Conservation (phyloP, 169 alveolate genomes). For the Eimeria falciformis region DNA sequence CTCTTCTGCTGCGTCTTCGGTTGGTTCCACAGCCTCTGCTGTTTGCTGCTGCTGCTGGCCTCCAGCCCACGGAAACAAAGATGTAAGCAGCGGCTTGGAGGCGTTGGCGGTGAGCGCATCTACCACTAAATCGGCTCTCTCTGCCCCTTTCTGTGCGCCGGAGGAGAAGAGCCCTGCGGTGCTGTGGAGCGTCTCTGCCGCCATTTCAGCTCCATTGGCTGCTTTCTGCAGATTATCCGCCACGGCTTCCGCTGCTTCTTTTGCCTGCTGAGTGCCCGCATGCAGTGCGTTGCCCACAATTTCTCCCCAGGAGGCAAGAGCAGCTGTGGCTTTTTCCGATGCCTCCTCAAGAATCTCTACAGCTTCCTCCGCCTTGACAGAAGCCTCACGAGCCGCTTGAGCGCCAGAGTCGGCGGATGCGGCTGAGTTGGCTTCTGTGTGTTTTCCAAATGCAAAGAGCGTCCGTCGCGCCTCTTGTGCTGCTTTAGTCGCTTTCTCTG, state of each 20-base stretch:
- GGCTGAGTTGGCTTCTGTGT: neutral
- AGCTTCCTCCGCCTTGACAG: neutral
- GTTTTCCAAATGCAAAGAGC: neutral
- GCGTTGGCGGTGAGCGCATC: neutral
- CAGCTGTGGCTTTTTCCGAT: neutral
- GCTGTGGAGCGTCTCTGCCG: neutral
- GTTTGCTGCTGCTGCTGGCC: neutral
- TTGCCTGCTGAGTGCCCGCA: neutral
- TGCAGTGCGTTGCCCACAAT: neutral
- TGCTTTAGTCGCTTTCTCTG: conserved; percentile 27
- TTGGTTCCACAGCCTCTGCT: neutral
- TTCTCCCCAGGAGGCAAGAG: conserved; percentile 1
- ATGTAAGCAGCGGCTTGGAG: neutral
- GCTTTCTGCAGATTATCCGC: neutral
- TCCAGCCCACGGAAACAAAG: neutral
- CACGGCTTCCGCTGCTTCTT: neutral
- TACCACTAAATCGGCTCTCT: neutral
- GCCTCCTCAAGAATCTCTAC: neutral
- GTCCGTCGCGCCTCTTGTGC: neutral
- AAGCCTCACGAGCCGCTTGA: neutral
- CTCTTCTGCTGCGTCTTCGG: neutral
- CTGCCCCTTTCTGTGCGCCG: neutral
- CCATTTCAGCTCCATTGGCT: neutral
- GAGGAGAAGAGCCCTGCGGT: neutral
- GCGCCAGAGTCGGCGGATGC: neutral